Base-by-base conservation (phyloP, 106 monocot species). In the Allium cepa region DNA sequence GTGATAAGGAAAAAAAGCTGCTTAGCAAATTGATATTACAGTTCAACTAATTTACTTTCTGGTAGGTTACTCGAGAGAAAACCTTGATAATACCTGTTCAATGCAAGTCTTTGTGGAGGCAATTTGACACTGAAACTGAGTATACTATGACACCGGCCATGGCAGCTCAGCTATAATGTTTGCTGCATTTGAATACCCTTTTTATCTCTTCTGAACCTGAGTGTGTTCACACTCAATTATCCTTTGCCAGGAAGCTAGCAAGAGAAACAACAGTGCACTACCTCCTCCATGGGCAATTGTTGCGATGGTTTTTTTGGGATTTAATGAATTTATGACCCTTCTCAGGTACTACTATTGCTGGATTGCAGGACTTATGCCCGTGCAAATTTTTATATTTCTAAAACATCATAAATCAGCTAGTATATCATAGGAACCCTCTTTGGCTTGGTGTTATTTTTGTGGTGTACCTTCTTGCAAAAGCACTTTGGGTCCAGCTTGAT, bases 251-350 rank as follows among this genome's bases (percentile, higher is more conserved):
- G 92, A 92, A 72, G 92, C 87, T 17, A 75, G 82, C 16, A 92
- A 71, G 73, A 75, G 85, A 14, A 92, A 85, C 66, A 92, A 88
- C 73, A 92, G 85, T 82, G 82, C 82, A 88, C 69, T 92, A 51
- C 92, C 92, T 48, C 92, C 92, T 67, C 88, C 92, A 50, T 92
- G 88, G 92, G 92, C 88, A 11, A 80, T 92, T 45, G 80, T 73
- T 46, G 88, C 85, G 26, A 92, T 92, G 47, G 18, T 83, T 26
- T 55, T 92, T 11, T 73, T 92, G 64, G 92, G 87, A 17, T 88
- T 92, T 76, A 92, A 92, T 70, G 92, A 92, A 63, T 85, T 92
- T 47, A 92, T 88, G 88, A 73, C 87, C 7, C 77, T 92, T 8
- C 66, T 92, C 17, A 83, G 85, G 92, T 92, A 79, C 13, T 49